Evolutionary conservation across 164 flowering plant genomes (phyloP).

Genomic region (Aristolochia californica): DNA sequence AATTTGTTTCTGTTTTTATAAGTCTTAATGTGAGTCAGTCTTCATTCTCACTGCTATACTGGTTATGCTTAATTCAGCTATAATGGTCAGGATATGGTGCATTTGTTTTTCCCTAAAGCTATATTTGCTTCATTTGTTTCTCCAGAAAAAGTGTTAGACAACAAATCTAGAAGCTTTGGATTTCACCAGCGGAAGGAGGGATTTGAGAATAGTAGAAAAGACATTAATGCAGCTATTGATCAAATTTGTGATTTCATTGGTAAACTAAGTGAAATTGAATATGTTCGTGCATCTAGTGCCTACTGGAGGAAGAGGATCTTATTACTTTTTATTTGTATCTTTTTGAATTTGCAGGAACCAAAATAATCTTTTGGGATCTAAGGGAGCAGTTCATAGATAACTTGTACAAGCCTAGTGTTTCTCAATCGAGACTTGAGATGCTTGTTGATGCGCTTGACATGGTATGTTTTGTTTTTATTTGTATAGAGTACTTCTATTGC

Average conservation of each 20-base stretch:
- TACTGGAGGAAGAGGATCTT: neutral
- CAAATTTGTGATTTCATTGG: conserved; percentile 88
- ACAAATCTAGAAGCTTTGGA: conserved; percentile 34
- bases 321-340: neutral
- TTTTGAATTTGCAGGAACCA: conserved; percentile 55
- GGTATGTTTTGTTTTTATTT: conserved; percentile 32
- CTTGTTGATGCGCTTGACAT: conserved; percentile 78
- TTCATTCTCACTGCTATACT: neutral
- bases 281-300: neutral
- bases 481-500: neutral
- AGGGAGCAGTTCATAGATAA: conserved; percentile 78
- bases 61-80: neutral
- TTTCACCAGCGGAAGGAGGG: conserved; percentile 26
- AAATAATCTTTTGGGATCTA: conserved; percentile 87
- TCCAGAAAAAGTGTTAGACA: conserved; percentile 29
- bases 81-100: neutral
- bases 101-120: neutral
- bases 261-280: conserved; percentile 11
- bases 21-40: neutral
- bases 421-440: conserved; percentile 73
- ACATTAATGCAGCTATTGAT: conserved; percentile 87
- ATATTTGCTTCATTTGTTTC: neutral
- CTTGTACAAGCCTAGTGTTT: conserved; percentile 72
- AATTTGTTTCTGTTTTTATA: neutral
- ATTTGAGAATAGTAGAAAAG: conserved; percentile 88